phyloP scores from a whole-genome alignment of 768 basidiomycete genomes.

The Nidula microcarpa region DNA sequence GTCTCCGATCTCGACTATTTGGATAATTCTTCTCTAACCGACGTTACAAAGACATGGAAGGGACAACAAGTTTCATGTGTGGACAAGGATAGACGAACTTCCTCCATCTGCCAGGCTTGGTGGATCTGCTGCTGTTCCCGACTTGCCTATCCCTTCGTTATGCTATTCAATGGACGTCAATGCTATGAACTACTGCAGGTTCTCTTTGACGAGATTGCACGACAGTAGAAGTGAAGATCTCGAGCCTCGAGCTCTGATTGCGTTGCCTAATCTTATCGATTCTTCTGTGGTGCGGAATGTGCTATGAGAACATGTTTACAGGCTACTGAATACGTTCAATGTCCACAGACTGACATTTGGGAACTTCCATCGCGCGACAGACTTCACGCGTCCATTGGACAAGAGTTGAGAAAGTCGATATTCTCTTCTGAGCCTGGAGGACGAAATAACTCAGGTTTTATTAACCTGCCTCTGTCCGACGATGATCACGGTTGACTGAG shows the following conservation, averaged over 20 bases:
- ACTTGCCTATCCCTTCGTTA: conserved; percentile 46
- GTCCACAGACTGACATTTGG: conserved; percentile 86
- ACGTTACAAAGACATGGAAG: conserved; percentile 63
- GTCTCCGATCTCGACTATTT: conserved; percentile 22
- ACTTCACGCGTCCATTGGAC: conserved; percentile 84
- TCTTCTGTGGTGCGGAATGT: conserved; percentile 63
- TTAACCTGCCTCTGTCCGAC: neutral
- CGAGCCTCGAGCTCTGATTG: conserved; percentile 50
- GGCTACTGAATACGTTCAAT: neutral
- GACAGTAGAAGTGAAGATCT: conserved; percentile 1
- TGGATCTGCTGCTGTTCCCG: conserved; percentile 53
- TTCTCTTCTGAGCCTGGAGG: conserved; percentile 45
- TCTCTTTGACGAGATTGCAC: conserved; percentile 53
- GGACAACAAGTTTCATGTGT: conserved; percentile 83
- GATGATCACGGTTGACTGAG: neutral
- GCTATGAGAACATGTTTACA: neutral
- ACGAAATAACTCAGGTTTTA: conserved; percentile 51
- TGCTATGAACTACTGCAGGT: conserved; percentile 90
- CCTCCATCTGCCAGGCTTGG: conserved; percentile 42
- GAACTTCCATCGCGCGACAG: conserved; percentile 62
- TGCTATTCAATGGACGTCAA: conserved; percentile 83
- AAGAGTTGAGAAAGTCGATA: conserved; percentile 31
- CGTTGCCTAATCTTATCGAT: conserved; percentile 86
- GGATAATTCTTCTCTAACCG: neutral
- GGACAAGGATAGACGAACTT: conserved; percentile 49